A percentile compares a stretch with the other conserved stretches of the same genome.
These are phyloP conservation scores for Epichloe elymi DNA, from an alignment of 2,329 filamentous ascomycete genomes.

Conservation along the genomic window DNA sequence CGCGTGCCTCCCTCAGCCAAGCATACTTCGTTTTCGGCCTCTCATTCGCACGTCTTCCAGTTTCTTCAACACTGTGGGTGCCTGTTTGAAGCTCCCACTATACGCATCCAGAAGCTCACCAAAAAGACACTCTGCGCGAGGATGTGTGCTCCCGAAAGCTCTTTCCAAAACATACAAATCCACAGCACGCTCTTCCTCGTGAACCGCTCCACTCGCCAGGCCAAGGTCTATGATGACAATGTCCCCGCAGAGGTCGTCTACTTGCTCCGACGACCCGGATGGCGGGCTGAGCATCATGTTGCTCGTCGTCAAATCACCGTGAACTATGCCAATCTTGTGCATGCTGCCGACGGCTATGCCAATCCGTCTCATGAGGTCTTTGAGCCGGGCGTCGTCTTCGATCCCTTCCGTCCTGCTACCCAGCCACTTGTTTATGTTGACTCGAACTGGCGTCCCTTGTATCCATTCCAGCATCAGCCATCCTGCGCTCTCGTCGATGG, in stretches of 20 bases:
- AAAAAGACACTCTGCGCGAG: conserved; percentile 67
- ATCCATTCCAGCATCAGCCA: conserved; percentile 84
- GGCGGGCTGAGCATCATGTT: conserved; percentile 68
- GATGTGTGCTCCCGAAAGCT: conserved; percentile 91
- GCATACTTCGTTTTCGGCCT: conserved; percentile 92
- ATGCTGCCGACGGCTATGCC: conserved; percentile 59
- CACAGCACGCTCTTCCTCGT: conserved; percentile 88
- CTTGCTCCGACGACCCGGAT: conserved; percentile 10
- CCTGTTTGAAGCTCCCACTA: conserved; percentile 59
- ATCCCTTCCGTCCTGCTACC: conserved; percentile 27
- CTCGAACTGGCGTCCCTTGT: conserved; percentile 55
- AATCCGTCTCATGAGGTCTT: conserved; percentile 54
- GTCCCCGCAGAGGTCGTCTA: conserved; percentile 45
- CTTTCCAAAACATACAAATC: conserved; percentile 93
- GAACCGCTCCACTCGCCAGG: conserved; percentile 63
- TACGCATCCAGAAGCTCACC: conserved; percentile 63
- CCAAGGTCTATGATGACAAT: conserved; percentile 93
- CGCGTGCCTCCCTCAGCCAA: conserved; percentile 45
- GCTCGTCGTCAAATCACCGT: conserved; percentile 93
- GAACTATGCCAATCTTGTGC: conserved; percentile 76
- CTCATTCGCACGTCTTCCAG: conserved; percentile 88
- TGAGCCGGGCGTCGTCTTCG: conserved; percentile 37
- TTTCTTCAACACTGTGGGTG: conserved; percentile 60
- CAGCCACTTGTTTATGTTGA: conserved; percentile 57
- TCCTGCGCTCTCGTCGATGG: conserved; percentile 46